These are phyloP conservation scores for Angomonas deanei DNA, from an alignment of 208 protist genomes.

Conservation along the genomic window DNA sequence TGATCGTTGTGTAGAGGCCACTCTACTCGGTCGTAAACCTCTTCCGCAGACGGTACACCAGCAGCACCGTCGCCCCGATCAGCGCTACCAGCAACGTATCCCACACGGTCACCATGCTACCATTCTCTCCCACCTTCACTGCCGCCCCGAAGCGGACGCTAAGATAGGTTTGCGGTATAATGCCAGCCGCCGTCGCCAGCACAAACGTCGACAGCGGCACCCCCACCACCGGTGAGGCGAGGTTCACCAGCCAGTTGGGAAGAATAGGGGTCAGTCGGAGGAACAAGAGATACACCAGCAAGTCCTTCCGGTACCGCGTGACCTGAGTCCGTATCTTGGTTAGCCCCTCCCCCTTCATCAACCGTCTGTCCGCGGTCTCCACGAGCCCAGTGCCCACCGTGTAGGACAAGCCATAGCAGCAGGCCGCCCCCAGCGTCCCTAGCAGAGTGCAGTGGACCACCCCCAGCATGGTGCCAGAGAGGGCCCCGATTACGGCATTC, in stretches of 20 bases:
- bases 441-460: conserved; percentile 59
- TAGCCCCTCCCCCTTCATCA: conserved; percentile 60
- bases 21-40: background rate
- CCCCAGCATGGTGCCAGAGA: conserved; percentile 66
- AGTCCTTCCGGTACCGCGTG: conserved; percentile 39
- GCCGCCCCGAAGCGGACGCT: conserved; percentile 71
- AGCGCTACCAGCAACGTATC: conserved; percentile 63
- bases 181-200: conserved; percentile 77
- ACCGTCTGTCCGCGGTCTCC: conserved; percentile 23
- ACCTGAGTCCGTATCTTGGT: conserved; percentile 54
- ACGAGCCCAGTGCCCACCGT: conserved; percentile 39
- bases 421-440: conserved; percentile 50
- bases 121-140: conserved; percentile 3
- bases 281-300: conserved; percentile 90
- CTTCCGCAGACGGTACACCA: conserved; percentile 30
- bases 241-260: conserved; percentile 93
- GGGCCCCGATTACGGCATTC: conserved; percentile 67
- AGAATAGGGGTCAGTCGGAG: conserved; percentile 89
- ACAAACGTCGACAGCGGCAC: conserved; percentile 69
- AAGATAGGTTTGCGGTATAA: conserved; percentile 88
- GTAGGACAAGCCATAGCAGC: conserved; percentile 42
- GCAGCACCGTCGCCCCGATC: conserved; percentile 30
- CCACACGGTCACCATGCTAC: conserved; percentile 53
- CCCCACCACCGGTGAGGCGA: conserved; percentile 75
- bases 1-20: background rate